These are phyloP conservation scores for Fraxinus latifolia DNA, from an alignment of 305 asterid genomes.

Conservation along the genomic window DNA sequence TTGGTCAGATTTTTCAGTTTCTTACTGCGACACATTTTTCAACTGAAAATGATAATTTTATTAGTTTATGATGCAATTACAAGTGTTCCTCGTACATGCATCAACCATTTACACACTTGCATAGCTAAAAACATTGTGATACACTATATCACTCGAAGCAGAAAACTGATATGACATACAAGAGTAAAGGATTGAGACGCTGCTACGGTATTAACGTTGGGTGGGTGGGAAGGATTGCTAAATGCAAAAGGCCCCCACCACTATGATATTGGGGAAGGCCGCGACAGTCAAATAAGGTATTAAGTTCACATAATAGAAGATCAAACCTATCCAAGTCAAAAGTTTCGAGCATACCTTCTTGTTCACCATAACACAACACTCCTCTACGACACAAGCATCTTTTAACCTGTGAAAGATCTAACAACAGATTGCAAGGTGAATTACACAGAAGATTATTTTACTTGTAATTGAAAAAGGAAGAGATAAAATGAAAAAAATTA, in stretches of 20 bases:
- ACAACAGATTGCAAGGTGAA: conserved; percentile 31
- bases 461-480: background rate
- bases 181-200: background rate
- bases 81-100: background rate
- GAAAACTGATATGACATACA: background rate
- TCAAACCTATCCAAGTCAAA: conserved; percentile 18
- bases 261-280: conserved; percentile 10
- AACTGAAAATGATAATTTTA: background rate
- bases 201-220: background rate
- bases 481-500: background rate
- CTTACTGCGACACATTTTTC: background rate
- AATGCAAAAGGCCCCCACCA: conserved; percentile 18
- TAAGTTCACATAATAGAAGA: conserved; percentile 14
- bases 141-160: background rate
- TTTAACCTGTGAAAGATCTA: conserved; percentile 79
- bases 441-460: conserved; percentile 15
- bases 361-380: conserved; percentile 56
- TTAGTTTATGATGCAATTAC: background rate
- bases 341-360: conserved; percentile 53
- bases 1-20: background rate
- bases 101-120: background rate
- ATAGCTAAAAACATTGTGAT: background rate
- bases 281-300: conserved; percentile 12
- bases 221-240: background rate
- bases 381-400: conserved; percentile 74